Evolutionary conservation across 306 rosid species (phyloP).

Genomic region (Ceratonia siliqua): DNA sequence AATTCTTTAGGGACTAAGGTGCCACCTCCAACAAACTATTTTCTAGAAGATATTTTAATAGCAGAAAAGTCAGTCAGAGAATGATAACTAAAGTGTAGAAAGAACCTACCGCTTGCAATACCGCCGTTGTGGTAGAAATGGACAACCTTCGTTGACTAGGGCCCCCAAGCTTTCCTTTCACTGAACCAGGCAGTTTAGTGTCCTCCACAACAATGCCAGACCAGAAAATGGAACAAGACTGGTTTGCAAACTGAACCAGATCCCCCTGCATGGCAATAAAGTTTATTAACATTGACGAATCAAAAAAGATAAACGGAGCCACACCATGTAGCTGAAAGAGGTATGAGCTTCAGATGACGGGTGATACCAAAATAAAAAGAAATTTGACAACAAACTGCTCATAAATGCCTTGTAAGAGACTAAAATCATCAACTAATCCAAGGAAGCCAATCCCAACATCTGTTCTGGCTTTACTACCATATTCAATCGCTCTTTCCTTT

Average conservation of each 20-base stretch:
- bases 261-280: constrained; percentile 64
- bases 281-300: background rate
- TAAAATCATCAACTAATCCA: constrained; percentile 42
- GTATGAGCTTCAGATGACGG: constrained; percentile 24
- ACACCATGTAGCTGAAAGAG: constrained; percentile 11
- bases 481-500: constrained; percentile 53
- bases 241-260: constrained; percentile 63
- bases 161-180: constrained; percentile 95
- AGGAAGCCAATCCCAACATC: constrained; percentile 33
- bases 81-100: constrained; percentile 29
- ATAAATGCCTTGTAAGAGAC: constrained; percentile 47
- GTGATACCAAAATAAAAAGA: constrained; percentile 63
- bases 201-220: constrained; percentile 48
- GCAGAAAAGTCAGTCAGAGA: constrained; percentile 24
- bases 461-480: constrained; percentile 42
- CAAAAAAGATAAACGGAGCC: constrained; percentile 33
- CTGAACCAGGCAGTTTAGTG: constrained; percentile 67
- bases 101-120: constrained; percentile 75
- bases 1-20: background rate
- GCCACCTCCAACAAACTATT: constrained; percentile 5
- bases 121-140: constrained; percentile 64
- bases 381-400: constrained; percentile 55
- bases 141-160: constrained; percentile 94
- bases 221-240: constrained; percentile 76
- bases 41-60: constrained; percentile 13